These are phyloP conservation scores for Taphrina populina DNA, from an alignment of 1,139 yeast species.

Conservation along the genomic window DNA sequence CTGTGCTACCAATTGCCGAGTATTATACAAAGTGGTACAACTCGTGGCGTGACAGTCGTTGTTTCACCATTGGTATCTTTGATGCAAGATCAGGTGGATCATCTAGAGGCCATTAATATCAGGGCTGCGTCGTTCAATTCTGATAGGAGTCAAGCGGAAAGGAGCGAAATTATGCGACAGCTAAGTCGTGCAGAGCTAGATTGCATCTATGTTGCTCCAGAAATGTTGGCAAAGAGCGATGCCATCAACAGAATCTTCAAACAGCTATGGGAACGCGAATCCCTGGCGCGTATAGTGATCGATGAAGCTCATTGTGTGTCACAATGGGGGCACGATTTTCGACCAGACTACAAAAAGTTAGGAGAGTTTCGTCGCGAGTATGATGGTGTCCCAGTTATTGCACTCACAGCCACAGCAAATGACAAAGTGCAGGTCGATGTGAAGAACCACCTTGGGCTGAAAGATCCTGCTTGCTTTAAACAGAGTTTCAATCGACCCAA, in stretches of 20 bases:
- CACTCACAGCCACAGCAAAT: constrained; percentile 96
- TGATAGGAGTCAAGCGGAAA: constrained; percentile 61
- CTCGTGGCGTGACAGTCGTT: constrained; percentile 84
- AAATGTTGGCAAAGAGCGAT: constrained; percentile 79
- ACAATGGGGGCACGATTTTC: constrained; percentile 98
- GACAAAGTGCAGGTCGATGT: constrained; percentile 87
- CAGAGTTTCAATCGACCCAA: constrained; percentile 87
- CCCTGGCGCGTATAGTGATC: constrained; percentile 81
- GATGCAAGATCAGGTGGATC: constrained; percentile 97
- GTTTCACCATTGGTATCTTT: constrained; percentile 91
- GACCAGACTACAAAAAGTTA: constrained; percentile 90
- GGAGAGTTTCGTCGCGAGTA: constrained; percentile 68
- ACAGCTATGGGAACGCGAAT: constrained; percentile 55
- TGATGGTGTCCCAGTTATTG: constrained; percentile 87
- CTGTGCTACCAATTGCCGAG: constrained; percentile 96
- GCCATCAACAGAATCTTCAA: constrained; percentile 67
- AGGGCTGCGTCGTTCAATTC: constrained; percentile 89
- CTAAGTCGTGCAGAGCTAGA: constrained; percentile 56
- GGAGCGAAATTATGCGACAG: constrained; percentile 60
- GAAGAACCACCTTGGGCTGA: constrained; percentile 64
- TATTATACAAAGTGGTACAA: constrained; percentile 66
- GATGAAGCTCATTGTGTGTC: constrained; percentile 99
- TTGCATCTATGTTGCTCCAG: constrained; percentile 88
- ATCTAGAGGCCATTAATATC: constrained; percentile 63
- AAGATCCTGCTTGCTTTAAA: constrained; percentile 56